A percentile compares a stretch with the other conserved stretches of the same genome.
Conservation (phyloP, 257 asterid species). For the Nicotiana otophora region DNA sequence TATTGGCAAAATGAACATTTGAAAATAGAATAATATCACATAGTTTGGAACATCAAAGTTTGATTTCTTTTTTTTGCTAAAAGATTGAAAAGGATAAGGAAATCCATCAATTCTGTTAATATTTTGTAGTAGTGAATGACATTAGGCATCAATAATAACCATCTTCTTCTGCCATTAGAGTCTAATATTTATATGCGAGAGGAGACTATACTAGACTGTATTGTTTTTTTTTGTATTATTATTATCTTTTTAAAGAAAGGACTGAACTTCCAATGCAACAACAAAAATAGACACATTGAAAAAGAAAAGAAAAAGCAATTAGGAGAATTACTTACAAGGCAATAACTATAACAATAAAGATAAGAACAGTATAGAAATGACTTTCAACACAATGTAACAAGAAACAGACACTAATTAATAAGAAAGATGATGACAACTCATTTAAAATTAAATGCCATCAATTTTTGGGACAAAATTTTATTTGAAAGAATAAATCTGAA, state of each 20-base stretch:
- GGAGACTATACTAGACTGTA: too few relatives aligned
- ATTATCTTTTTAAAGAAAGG: too few relatives aligned
- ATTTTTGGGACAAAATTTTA: not conserved
- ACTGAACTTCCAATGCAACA: too few relatives aligned
- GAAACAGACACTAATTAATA: not conserved
- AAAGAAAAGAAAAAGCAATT: too few relatives aligned
- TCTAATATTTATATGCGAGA: too few relatives aligned
- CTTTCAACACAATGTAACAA: not conserved
- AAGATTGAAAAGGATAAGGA: not conserved
- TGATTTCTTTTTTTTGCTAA: not conserved
- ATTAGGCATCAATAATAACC: not conserved
- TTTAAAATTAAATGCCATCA: constrained; percentile 4
- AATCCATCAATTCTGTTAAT: not conserved
- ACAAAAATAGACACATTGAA: too few relatives aligned
- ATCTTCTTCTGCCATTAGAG: not conserved
- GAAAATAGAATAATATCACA: not conserved
- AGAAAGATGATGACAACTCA: not conserved
- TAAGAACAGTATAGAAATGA: not conserved
- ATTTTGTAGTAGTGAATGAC: not conserved
- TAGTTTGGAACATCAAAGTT: not conserved
- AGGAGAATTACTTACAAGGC: not conserved
- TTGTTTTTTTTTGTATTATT: too few relatives aligned
- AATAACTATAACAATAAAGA: too few relatives aligned
- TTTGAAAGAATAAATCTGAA: constrained; percentile 1
- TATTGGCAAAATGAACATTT: not conserved